phyloP scores from a whole-genome alignment of 768 basidiomycete genomes.

The Calocybe gangraenosa region DNA sequence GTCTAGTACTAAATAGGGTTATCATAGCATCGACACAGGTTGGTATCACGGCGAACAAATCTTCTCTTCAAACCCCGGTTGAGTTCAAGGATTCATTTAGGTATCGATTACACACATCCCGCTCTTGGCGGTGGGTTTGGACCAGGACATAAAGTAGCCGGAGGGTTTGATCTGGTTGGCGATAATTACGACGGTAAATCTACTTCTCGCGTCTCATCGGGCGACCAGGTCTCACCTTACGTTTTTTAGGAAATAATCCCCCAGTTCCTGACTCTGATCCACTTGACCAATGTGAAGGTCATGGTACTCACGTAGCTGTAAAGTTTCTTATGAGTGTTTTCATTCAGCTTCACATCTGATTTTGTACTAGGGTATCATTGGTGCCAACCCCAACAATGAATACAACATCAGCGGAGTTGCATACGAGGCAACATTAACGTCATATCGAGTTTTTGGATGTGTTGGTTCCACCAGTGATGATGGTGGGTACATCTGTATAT shows the following conservation, averaged over 20 bases:
- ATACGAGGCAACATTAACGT: conserved; percentile 48
- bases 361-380: conserved; percentile 50
- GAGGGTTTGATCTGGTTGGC: conserved; percentile 57
- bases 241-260: conserved; percentile 35
- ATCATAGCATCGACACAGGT: conserved; percentile 50
- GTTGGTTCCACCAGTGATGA: conserved; percentile 44
- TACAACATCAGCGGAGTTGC: conserved; percentile 73
- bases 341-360: conserved; percentile 11
- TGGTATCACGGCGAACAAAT: too few relatives aligned
- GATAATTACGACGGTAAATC: conserved; percentile 43
- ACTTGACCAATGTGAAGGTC: conserved; percentile 47
- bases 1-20: too few relatives aligned
- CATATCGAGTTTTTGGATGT: conserved; percentile 64
- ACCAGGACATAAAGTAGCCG: conserved; percentile 47
- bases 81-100: conserved; percentile 20
- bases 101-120: conserved; percentile 55
- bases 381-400: conserved; percentile 52
- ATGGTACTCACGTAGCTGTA: conserved; percentile 56
- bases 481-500: conserved; percentile 28
- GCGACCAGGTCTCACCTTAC: neutral
- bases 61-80: too few relatives aligned
- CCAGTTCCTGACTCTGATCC: conserved; percentile 51
- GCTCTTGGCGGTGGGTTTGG: conserved; percentile 51
- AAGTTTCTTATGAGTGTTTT: conserved; percentile 2
- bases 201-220: neutral